phyloP scores from a whole-genome alignment of 345 rosid genomes.

The Noccaea caerulescens region DNA sequence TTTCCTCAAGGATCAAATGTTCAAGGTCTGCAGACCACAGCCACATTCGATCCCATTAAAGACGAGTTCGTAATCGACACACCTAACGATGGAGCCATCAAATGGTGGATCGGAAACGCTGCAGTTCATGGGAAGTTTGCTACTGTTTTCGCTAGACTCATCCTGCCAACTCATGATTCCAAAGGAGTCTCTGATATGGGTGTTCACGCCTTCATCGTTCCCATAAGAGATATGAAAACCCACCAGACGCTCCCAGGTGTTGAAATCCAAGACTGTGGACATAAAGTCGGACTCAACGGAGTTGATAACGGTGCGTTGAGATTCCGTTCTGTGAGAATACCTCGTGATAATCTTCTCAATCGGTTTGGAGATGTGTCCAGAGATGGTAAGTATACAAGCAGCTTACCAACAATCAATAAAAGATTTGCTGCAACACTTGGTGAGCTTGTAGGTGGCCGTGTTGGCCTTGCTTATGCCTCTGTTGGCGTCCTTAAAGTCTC shows the following conservation, averaged over 20 bases:
- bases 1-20: constrained; percentile 73
- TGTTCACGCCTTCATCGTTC: constrained; percentile 97
- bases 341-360: constrained; percentile 94
- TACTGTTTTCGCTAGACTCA: constrained; percentile 82
- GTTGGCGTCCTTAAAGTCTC: constrained; percentile 86
- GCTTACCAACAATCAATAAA: constrained; percentile 89
- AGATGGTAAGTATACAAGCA: constrained; percentile 93
- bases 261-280: constrained; percentile 95
- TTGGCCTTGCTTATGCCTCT: constrained; percentile 86
- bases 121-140: constrained; percentile 99
- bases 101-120: constrained; percentile 99
- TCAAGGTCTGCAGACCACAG: constrained; percentile 91
- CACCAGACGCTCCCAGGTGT: constrained; percentile 88
- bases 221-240: constrained; percentile 81
- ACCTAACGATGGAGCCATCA: constrained; percentile 92
- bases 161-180: constrained; percentile 85
- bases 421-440: constrained; percentile 96
- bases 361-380: constrained; percentile 94
- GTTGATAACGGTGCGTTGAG: constrained; percentile 98
- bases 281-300: constrained; percentile 93
- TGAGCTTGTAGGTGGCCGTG: constrained; percentile 98
- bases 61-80: constrained; percentile 87
- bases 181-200: constrained; percentile 89
- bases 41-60: constrained; percentile 78
- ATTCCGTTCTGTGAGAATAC: constrained; percentile 82